Conservation (phyloP, 139 green algal species). For the Chlorella ohadii region DNA sequence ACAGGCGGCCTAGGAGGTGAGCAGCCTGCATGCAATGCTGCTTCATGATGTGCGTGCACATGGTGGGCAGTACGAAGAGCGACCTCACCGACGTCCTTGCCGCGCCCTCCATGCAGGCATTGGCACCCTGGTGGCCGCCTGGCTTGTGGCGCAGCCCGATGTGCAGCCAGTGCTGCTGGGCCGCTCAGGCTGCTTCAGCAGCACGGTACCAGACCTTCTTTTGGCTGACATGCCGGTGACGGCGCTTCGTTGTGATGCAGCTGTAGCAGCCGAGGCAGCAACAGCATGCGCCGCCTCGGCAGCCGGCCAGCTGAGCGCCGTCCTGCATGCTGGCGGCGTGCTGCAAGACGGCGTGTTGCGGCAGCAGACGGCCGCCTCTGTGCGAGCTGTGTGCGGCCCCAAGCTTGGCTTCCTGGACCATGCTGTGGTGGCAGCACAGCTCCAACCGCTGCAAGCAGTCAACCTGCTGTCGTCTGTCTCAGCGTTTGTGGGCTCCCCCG, state of each 20-base stretch:
- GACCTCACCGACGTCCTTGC: too few relatives aligned
- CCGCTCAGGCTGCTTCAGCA: neutral
- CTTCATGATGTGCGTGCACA: too few relatives aligned
- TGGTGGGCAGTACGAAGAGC: too few relatives aligned
- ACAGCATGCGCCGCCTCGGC: too few relatives aligned
- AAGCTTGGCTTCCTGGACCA: constrained; percentile 39
- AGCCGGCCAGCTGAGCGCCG: neutral
- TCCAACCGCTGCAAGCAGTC: neutral
- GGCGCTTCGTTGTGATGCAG: neutral
- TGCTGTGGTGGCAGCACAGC: neutral
- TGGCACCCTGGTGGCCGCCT: neutral
- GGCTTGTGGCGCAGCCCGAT: neutral
- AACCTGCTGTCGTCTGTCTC: constrained; percentile 63
- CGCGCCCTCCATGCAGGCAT: neutral
- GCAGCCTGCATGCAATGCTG: neutral
- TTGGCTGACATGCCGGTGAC: neutral
- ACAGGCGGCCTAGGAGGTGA: constrained; percentile 8
- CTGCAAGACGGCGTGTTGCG: constrained; percentile 70
- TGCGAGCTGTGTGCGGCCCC: constrained; percentile 40
- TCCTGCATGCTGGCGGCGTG: constrained; percentile 76
- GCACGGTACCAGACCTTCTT: neutral
- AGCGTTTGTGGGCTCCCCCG: constrained; percentile 54
- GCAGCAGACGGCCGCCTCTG: constrained; percentile 49
- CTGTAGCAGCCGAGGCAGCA: neutral
- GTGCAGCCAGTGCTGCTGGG: neutral